Evolutionary conservation across 768 basidiomycete species (phyloP), one percentile per base, ranked within the genome.

Genomic region (Russula sp.): DNA sequence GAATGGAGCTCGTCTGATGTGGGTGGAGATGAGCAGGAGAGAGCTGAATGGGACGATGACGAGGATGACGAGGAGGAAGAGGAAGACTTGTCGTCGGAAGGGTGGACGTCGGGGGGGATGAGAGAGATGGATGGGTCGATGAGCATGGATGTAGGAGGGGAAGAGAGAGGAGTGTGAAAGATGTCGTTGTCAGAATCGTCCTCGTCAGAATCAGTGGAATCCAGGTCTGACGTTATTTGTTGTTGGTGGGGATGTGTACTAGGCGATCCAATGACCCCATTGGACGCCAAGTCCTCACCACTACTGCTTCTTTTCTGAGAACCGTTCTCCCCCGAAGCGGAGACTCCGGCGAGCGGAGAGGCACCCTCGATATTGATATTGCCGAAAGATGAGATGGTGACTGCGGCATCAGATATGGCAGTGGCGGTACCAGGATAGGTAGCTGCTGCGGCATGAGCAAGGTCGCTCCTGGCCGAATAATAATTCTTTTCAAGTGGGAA

Each of bases 111-210:
- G 4, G 67, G 51, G 64, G 62, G 52, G 42, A 52, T 6, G 50
- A 40, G 3, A 11, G 55, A 16, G 59, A 51, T 31, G 59, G 45
- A 48, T 0, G 55, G 16, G 53, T 67, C 60, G 57, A 64, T 27
- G 47, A 57, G 39, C 63, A 64, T 61, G 53, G 63, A 62, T 6
- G 61, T 58, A 20, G 63, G 64, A 48, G 67, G 64, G 8, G 69
- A 70, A 35, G 68, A 56, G 49, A 62, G 59, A 32, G 70, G 62
- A 35, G 68, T 68, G 27, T 58, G 59, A 61, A 70, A 69, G 2
- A 56, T 13, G 47, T 67, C 56, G 18, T 54, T 18, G 16, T 34
- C 42, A 2, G 18, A 20, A 5, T 61, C 44, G 34, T 56, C 49
- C 13, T 47, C 48, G 35, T 59, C 66, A 5, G 34, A 39, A 22